Percentiles rank a stretch among this genome's conserved stretches.
These are phyloP conservation scores for Saccharomyces kudriavzevii DNA, from an alignment of 805 yeast genomes.

Conservation along the genomic window DNA sequence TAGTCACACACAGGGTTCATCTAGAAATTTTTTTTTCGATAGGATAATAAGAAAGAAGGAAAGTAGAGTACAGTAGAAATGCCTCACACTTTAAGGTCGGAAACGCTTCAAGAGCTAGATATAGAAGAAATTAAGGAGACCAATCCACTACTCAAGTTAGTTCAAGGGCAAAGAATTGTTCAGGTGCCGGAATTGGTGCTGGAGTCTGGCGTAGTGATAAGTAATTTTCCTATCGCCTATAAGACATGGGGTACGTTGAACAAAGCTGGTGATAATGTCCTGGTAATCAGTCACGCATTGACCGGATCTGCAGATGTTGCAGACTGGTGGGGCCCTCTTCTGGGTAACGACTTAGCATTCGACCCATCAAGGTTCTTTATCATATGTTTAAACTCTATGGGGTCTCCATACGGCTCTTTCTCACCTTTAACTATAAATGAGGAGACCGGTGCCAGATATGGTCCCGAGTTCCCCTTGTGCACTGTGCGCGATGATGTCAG, in stretches of 20 bases:
- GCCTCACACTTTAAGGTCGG: constrained; percentile 12
- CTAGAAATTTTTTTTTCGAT: not conserved
- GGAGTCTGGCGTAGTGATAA: constrained; percentile 71
- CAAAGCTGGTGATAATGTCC: constrained; percentile 57
- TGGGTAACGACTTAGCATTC: constrained; percentile 75
- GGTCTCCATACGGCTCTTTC: constrained; percentile 94
- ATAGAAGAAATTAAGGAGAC: constrained; percentile 14
- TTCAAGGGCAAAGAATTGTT: constrained; percentile 68
- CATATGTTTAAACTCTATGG: constrained; percentile 84
- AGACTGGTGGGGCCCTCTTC: constrained; percentile 98
- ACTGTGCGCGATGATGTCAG: constrained; percentile 90
- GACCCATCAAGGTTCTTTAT: constrained; percentile 85
- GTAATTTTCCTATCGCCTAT: constrained; percentile 83
- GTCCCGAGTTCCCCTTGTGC: constrained; percentile 90
- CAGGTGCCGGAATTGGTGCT: constrained; percentile 65
- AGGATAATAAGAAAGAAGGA: not conserved
- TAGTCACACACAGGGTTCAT: not conserved
- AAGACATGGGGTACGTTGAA: constrained; percentile 92
- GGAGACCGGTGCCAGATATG: constrained; percentile 68
- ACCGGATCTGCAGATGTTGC: constrained; percentile 93
- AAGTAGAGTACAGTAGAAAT: not conserved
- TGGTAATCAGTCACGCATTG: constrained; percentile 91
- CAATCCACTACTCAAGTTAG: constrained; percentile 65
- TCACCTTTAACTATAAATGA: constrained; percentile 81
- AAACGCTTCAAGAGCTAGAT: constrained; percentile 15